phyloP scores from a whole-genome alignment of 371 early-diverging fungal species.

The Mortierella polycephala region DNA sequence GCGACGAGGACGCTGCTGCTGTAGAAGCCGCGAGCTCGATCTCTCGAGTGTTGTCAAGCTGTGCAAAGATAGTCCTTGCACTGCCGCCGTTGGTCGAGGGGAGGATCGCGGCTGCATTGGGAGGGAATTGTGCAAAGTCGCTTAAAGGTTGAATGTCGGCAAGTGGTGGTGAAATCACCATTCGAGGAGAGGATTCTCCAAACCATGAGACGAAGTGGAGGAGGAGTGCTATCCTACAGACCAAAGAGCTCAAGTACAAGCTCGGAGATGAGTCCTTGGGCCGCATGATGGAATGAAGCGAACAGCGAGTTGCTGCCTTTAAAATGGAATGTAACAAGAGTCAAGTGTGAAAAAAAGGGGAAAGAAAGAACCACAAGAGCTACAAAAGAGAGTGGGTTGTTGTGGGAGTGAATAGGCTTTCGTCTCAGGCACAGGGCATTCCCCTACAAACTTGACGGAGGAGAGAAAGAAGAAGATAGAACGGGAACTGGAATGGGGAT shows the following conservation, averaged over 20 bases:
- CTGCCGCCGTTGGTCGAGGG: not conserved
- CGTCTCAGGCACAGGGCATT: not conserved
- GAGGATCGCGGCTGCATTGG: conserved; percentile 1
- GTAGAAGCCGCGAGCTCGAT: not conserved
- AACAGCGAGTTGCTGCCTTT: not conserved
- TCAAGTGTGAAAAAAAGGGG: too few species aligned
- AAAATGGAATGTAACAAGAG: too few species aligned
- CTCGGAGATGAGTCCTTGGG: conserved; percentile 32
- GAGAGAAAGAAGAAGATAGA: not conserved
- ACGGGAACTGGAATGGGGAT: not conserved
- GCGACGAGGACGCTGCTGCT: not conserved
- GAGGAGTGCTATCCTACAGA: conserved; percentile 34
- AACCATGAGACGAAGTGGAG: conserved; percentile 8
- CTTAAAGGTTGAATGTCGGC: conserved; percentile 3
- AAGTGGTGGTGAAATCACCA: conserved; percentile 19
- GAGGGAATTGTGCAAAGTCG: not conserved
- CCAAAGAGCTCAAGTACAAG: conserved; percentile 35
- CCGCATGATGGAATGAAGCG: conserved; percentile 26
- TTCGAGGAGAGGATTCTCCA: conserved; percentile 17
- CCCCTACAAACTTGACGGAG: not conserved
- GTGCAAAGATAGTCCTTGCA: not conserved
- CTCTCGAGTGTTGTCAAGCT: too few species aligned
- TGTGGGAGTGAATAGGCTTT: not conserved
- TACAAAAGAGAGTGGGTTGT: too few species aligned
- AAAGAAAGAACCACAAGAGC: too few species aligned